Percentiles rank a stretch among this genome's conserved stretches.
phyloP scores from a whole-genome alignment of 1,284 basidiomycete genomes.

The Tilletiaria anomala region DNA sequence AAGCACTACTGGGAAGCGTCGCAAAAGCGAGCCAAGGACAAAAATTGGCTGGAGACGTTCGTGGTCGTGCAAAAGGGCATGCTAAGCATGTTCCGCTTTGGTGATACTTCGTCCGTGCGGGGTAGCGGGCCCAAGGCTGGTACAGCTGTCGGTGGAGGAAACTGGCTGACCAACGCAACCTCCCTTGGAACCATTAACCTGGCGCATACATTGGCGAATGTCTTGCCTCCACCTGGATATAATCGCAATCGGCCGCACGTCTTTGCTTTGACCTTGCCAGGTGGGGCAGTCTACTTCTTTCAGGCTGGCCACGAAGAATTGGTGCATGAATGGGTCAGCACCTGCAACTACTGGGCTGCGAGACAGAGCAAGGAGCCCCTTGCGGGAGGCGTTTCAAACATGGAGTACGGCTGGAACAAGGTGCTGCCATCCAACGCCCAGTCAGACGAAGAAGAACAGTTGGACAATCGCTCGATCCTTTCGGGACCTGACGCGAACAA shows the following conservation, averaged over 20 bases:
- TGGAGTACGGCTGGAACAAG: conserved; percentile 97
- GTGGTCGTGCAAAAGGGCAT: conserved; percentile 87
- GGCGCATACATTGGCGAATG: conserved; percentile 72
- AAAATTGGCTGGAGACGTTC: conserved; percentile 75
- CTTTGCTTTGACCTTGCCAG: conserved; percentile 80
- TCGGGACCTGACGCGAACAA: neutral
- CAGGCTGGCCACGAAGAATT: conserved; percentile 94
- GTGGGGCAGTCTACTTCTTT: conserved; percentile 83
- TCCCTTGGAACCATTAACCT: conserved; percentile 65
- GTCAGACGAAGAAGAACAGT: conserved; percentile 44
- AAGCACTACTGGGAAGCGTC: conserved; percentile 84
- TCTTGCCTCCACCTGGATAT: conserved; percentile 79
- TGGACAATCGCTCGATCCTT: conserved; percentile 28
- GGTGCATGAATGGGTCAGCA: conserved; percentile 92
- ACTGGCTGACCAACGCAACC: conserved; percentile 83
- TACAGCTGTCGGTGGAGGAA: conserved; percentile 69
- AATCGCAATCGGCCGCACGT: conserved; percentile 75
- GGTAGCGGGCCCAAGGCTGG: conserved; percentile 22
- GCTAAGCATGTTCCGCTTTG: conserved; percentile 66
- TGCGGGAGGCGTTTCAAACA: conserved; percentile 86
- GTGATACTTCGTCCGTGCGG: conserved; percentile 3
- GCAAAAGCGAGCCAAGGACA: conserved; percentile 67
- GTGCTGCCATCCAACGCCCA: conserved; percentile 42
- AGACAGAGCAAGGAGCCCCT: conserved; percentile 82
- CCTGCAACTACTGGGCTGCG: conserved; percentile 98